phyloP scores from a whole-genome alignment of 495 filamentous ascomycete species.

The Podospora sp. region DNA sequence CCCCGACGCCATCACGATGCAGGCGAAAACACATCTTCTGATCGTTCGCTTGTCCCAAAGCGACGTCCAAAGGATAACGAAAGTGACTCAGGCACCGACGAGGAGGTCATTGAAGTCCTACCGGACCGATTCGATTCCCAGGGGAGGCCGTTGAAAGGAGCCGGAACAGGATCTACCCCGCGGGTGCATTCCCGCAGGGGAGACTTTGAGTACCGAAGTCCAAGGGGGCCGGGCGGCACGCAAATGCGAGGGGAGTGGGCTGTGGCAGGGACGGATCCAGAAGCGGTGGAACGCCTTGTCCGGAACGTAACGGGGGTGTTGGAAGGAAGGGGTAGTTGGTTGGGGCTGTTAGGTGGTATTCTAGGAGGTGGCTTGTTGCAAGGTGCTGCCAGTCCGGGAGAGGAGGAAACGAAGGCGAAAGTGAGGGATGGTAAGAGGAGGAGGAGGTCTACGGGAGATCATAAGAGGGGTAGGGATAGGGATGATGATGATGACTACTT shows the following conservation, averaged over 20 bases:
- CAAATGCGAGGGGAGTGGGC: conserved; percentile 36
- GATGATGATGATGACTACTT: conserved; percentile 27
- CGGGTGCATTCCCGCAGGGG: conserved; percentile 28
- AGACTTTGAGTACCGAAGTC: conserved; percentile 35
- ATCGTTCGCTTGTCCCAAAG: conserved; percentile 29
- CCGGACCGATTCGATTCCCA: conserved; percentile 68
- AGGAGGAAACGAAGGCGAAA: not conserved
- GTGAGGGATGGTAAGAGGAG: not conserved
- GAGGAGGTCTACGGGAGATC: conserved; percentile 11
- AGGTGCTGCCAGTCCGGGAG: conserved; percentile 7
- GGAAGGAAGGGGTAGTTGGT: conserved; percentile 34
- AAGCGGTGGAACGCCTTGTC: conserved; percentile 38
- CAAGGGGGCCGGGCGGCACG: conserved; percentile 14
- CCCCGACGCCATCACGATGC: conserved; percentile 36
- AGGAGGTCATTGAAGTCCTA: conserved; percentile 49
- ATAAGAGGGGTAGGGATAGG: conserved; percentile 6
- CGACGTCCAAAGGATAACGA: conserved; percentile 28
- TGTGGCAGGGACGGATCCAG: conserved; percentile 33
- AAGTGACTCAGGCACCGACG: conserved; percentile 34
- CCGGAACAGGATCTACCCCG: not conserved
- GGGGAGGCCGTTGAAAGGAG: conserved; percentile 50
- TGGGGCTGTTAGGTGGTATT: conserved; percentile 33
- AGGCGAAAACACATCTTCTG: conserved; percentile 34
- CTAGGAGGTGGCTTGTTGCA: conserved; percentile 33
- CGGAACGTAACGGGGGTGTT: conserved; percentile 38